phyloP scores from a whole-genome alignment of 176 grass and related monocot species.

The Triticum timopheevii region DNA sequence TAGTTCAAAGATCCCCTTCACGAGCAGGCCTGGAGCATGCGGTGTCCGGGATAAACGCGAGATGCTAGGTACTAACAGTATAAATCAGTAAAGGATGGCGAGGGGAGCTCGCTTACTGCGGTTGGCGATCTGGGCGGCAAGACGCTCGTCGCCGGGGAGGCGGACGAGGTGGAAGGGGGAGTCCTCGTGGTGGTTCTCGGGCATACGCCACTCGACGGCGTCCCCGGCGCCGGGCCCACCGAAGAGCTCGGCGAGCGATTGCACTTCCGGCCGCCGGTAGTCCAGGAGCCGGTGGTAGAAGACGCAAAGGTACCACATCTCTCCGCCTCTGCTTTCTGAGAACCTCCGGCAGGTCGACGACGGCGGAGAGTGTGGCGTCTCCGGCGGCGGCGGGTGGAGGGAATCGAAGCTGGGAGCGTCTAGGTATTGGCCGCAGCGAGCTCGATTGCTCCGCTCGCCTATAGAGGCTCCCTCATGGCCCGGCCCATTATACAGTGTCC shows the following conservation, averaged over 20 bases:
- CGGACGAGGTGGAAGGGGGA: conserved; percentile 92
- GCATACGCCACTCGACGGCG: conserved; percentile 77
- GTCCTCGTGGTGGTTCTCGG: conserved; percentile 81
- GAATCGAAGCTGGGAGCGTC: not conserved
- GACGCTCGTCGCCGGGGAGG: conserved; percentile 65
- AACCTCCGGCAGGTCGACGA: not conserved
- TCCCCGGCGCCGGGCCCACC: conserved; percentile 27
- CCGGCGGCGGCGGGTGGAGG: conserved; percentile 43
- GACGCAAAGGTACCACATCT: conserved; percentile 94
- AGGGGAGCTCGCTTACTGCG: conserved; percentile 59
- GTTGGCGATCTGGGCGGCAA: conserved; percentile 82
- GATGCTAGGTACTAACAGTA: not conserved
- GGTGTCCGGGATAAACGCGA: not conserved
- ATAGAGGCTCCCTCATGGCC: too few relatives aligned
- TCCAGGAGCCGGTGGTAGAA: conserved; percentile 95
- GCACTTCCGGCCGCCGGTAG: conserved; percentile 85
- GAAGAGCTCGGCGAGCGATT: conserved; percentile 85
- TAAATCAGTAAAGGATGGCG: not conserved
- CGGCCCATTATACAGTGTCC: too few relatives aligned
- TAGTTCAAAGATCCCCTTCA: conserved; percentile 92
- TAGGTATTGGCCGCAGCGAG: too few relatives aligned
- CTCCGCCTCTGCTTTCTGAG: not conserved
- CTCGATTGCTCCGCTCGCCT: too few relatives aligned
- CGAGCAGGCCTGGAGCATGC: conserved; percentile 51
- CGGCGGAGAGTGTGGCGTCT: not conserved